Evolutionary conservation across 176 grass and related monocot species (phyloP).

Genomic region (Zoysia pacifica): DNA sequence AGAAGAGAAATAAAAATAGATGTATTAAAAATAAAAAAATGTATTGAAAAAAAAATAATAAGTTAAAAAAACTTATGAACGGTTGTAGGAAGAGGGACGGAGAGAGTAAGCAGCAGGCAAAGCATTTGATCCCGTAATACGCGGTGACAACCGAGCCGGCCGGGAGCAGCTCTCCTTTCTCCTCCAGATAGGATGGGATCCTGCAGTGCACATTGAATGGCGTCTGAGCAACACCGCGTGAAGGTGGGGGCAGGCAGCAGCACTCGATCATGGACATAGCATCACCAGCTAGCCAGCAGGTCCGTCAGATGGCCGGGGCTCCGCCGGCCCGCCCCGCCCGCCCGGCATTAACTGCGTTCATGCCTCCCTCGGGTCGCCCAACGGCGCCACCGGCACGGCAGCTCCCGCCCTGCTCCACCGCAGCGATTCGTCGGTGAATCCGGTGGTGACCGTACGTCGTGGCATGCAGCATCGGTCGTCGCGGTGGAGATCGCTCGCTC

Average conservation of each 20-base stretch:
- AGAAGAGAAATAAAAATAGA: too few species aligned
- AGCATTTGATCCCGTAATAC: too few species aligned
- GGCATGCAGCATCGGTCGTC: not conserved
- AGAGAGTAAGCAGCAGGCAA: too few species aligned
- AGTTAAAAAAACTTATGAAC: too few species aligned
- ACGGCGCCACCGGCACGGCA: constrained; percentile 21
- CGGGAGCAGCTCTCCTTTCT: too few species aligned
- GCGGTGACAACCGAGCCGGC: too few species aligned
- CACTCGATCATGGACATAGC: not conserved
- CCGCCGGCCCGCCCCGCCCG: not conserved
- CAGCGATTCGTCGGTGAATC: not conserved
- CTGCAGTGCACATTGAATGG: constrained; percentile 51
- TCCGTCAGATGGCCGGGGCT: not conserved
- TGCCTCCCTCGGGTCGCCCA: constrained; percentile 52
- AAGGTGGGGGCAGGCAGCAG: constrained; percentile 25
- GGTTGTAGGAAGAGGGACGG: too few species aligned
- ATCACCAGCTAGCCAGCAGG: not conserved
- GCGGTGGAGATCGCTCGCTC: not conserved
- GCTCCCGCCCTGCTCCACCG: constrained; percentile 3
- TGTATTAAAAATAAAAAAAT: too few species aligned
- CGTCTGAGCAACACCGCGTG: constrained; percentile 58
- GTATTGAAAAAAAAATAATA: too few species aligned
- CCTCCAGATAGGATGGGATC: not conserved
- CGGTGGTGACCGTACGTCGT: too few species aligned
- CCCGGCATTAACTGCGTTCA: constrained; percentile 54